phyloP scores from a whole-genome alignment of 306 rosid genomes.

The Corylus americana region DNA sequence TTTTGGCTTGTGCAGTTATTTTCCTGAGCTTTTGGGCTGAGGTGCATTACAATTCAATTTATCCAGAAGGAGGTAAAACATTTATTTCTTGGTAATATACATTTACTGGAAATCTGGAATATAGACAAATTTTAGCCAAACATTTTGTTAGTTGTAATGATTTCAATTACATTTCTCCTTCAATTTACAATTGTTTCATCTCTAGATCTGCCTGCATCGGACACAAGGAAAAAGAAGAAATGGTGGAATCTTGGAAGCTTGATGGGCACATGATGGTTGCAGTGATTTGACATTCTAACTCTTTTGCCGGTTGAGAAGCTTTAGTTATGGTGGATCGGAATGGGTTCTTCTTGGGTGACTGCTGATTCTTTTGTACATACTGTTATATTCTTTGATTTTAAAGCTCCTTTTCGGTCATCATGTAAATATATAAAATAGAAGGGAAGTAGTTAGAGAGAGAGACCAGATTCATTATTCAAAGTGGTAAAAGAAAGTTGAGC shows the following conservation, averaged over 20 bases:
- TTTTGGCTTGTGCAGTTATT: conserved; percentile 71
- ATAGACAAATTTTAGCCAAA: no score
- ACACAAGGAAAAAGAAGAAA: conserved; percentile 65
- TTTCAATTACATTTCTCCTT: conserved; percentile 2
- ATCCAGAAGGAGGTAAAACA: conserved; percentile 90
- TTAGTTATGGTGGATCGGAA: background rate
- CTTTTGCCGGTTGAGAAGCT: background rate
- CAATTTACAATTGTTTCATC: conserved; percentile 10
- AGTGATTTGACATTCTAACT: conserved; percentile 9
- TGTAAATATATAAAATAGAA: no score
- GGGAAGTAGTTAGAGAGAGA: no score
- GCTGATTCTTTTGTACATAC: conserved; percentile 10
- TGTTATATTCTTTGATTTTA: background rate
- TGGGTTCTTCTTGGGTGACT: background rate
- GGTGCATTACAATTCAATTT: conserved; percentile 96
- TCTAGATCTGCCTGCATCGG: conserved; percentile 50
- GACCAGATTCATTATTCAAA: no score
- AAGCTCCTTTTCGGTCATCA: background rate
- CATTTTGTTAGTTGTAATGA: background rate
- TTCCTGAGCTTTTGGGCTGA: conserved; percentile 99
- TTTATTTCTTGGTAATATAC: background rate
- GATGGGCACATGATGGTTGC: conserved; percentile 18
- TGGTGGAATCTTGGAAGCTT: conserved; percentile 66
- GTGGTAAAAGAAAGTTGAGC: no score
- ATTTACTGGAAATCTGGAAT: background rate